Evolutionary conservation across 306 rosid species (phyloP).

Genomic region (Vigna nakashimae): DNA sequence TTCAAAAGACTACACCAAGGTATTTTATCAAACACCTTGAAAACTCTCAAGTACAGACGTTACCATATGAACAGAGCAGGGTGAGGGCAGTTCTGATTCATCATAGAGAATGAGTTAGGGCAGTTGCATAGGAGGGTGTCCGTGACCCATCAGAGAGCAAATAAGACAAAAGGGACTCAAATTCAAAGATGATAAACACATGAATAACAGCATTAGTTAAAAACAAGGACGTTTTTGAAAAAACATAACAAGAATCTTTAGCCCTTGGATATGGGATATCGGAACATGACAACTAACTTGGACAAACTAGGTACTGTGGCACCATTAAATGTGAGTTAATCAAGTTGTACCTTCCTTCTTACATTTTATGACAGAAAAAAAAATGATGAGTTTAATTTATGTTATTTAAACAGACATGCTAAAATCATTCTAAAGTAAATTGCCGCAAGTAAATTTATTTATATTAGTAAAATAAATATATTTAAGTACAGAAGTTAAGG

Average conservation of each 20-base stretch:
- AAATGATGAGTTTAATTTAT: background rate
- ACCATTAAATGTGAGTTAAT: slow-evolving; percentile 41
- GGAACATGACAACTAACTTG: slow-evolving; percentile 47
- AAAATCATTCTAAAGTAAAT: background rate
- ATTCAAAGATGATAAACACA: slow-evolving; percentile 20
- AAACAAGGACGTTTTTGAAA: slow-evolving; percentile 34
- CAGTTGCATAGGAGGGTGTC: slow-evolving; percentile 32
- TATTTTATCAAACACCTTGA: slow-evolving; percentile 15
- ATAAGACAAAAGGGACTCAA: slow-evolving; percentile 46
- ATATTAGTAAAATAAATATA: background rate
- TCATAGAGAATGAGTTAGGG: slow-evolving; percentile 43
- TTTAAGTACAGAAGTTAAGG: background rate
- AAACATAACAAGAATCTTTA: slow-evolving; percentile 49
- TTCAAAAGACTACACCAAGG: slow-evolving; percentile 4
- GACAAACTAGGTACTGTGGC: slow-evolving; percentile 37
- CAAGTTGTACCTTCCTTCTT: slow-evolving; percentile 16
- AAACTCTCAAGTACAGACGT: slow-evolving; percentile 34
- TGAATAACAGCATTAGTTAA: slow-evolving; percentile 20
- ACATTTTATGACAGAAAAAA: background rate
- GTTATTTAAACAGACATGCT: background rate
- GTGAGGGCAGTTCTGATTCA: slow-evolving; percentile 25
- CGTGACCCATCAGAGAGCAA: slow-evolving; percentile 28
- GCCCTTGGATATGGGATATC: slow-evolving; percentile 33
- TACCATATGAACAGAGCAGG: slow-evolving; percentile 10
- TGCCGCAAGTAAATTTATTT: background rate